Base-by-base conservation (phyloP, 2,329 filamentous ascomycete species). In the Ophiocordyceps camponoti-leonardi region DNA sequence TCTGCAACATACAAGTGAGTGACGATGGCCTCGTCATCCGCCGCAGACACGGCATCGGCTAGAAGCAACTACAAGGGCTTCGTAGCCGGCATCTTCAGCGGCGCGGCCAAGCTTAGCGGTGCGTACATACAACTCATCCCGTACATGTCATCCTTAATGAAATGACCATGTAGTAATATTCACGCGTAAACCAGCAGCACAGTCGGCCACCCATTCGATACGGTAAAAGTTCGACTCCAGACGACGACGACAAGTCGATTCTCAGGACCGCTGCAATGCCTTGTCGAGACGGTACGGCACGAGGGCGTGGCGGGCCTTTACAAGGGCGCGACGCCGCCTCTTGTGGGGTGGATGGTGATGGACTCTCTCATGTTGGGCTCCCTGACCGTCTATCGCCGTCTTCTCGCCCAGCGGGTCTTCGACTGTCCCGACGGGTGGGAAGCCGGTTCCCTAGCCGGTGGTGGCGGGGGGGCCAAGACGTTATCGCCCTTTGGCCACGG, bases 311-410 rank as follows among this genome's bases (percentile, higher is more conserved):
- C 72, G 44, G 92, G 86, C 3, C 69, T 98, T 40, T 98, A 96
- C 73, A 98, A 96, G 67, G 88, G 90, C 55, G 87, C 87, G 12
- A 86, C 84, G 26, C 90, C 90, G 46, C 92, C 92, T 45, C 70
- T 96, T 43, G 78, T 95, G 44, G 92, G 92, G 54, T 96, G 92
- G 92, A 94, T 96, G 83, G 86, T 93, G 57, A 96, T 96, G 90
- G 92, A 98, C 67, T 74, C 68, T 40, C 61, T 81, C 48, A 94
- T 96, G 88, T 75, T 96, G 31, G 92, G 92, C 40, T 93, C 85
- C 18, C 69, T 98, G 52, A 94, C 84, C 22, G 75, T 94, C 44
- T 96, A 96, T 67, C 83, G 90, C 35, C 81, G 85, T 43, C 63
- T 95, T 42, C 69, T 96, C 16, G 81, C 83, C 51, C 81, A 92